Evolutionary conservation across 2,329 filamentous ascomycete genomes (phyloP).

Genomic region (Blastomyces silverae): DNA sequence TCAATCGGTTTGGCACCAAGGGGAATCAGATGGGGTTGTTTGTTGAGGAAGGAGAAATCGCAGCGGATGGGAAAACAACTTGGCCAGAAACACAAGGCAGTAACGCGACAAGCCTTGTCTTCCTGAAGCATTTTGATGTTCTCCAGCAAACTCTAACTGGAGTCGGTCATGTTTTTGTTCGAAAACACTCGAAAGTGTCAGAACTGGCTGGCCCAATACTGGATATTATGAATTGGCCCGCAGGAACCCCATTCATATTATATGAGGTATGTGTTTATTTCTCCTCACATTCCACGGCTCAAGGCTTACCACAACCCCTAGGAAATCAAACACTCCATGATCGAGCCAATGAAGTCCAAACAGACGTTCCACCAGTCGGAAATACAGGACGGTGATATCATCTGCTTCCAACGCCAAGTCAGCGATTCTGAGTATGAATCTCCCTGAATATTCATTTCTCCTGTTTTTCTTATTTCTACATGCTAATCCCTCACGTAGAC

Average conservation of each 20-base stretch:
- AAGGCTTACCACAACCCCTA: conserved; percentile 29
- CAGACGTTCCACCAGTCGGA: conserved; percentile 83
- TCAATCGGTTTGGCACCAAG: conserved; percentile 61
- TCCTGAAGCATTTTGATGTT: conserved; percentile 15
- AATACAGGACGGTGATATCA: conserved; percentile 92
- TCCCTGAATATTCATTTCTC: conserved; percentile 1
- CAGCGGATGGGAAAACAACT: conserved; percentile 61
- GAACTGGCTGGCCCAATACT: conserved; percentile 73
- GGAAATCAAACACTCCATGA: conserved; percentile 98
- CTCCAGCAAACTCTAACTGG: conserved; percentile 11
- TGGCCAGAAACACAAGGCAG: conserved; percentile 51
- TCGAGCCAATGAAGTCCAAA: conserved; percentile 88
- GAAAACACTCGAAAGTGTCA: conserved; percentile 74
- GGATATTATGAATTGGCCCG: conserved; percentile 78
- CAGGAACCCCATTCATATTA: conserved; percentile 63
- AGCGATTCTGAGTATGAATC: conserved; percentile 34
- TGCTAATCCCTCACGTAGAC: conserved; percentile 16
- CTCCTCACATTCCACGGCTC: background rate
- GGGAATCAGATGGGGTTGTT: conserved; percentile 67
- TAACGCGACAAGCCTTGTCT: conserved; percentile 50
- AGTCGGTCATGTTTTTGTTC: conserved; percentile 13
- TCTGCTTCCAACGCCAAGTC: conserved; percentile 75
- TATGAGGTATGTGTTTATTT: conserved; percentile 57
- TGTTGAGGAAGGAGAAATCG: conserved; percentile 69
- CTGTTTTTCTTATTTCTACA: background rate